A percentile compares a stretch with the other conserved stretches of the same genome.
Evolutionary conservation across 148 eudicot species (phyloP).

Genomic region (Spergularia bocconei): DNA sequence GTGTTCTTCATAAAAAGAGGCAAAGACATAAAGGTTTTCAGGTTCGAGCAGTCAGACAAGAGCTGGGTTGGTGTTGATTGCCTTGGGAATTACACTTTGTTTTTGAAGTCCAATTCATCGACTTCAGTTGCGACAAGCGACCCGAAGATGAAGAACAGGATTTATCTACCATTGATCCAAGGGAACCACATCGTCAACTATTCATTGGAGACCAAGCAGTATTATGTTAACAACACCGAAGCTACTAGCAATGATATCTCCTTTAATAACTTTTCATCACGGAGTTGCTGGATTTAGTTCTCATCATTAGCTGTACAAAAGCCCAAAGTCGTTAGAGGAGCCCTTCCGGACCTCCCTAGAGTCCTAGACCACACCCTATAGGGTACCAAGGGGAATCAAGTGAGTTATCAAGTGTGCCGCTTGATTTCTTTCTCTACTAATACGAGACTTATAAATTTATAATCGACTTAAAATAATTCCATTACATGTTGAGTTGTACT

Average conservation of each 20-base stretch:
- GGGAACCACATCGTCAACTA: conserved; percentile 3
- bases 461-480: no score
- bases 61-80: conserved; percentile 2
- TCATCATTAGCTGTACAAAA: no score
- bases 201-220: background rate
- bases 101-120: background rate
- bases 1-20: conserved; percentile 10
- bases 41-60: background rate
- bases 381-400: no score
- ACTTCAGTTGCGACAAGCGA: background rate
- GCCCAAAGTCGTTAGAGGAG: no score
- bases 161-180: conserved; percentile 7
- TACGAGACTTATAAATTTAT: no score
- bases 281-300: conserved; percentile 12
- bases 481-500: no score
- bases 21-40: background rate
- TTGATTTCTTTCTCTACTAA: no score
- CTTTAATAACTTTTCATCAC: background rate
- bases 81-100: background rate
- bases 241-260: background rate
- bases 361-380: no score
- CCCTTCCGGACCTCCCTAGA: no score
- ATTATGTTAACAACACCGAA: background rate
- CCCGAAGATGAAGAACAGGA: background rate
- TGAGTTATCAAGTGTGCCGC: no score